Base-by-base conservation (phyloP, 2,329 filamentous ascomycete species). In the Cladophialophora bantiana region DNA sequence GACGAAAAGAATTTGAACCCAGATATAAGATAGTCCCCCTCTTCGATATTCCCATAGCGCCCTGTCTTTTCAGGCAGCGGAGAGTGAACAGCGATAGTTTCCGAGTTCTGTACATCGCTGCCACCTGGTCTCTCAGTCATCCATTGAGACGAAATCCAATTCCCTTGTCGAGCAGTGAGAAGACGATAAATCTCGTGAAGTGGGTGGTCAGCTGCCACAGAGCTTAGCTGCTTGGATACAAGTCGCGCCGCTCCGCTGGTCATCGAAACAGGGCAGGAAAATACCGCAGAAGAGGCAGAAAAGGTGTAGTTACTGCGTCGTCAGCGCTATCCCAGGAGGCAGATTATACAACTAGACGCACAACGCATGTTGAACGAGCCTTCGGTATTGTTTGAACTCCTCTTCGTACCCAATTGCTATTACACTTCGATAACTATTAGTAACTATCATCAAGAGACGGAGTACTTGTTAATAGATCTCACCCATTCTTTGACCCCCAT, bases 1-100 rank as follows among this genome's bases (percentile, higher is more conserved):
- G 65, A 67, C 3, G 61, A 67, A 77, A 90, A 89, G 85, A 88
- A 91, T 73, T 91, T 90, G 81, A 90, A 90, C 0, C 89, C 89
- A 20, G 57, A 67, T 7, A 67, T 50, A 3, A 67, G 65, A 26
- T 67, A 67, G 52, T 64, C 65, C 32, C 65, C 65, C 31, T 67
- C 61, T 55, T 83, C 82, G 64, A 91, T 83, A 5, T 76, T 78
- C 73, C 63, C 32, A 70, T 70, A 59, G 66, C 65, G 9, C 72
- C 72, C n/a, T 79, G 72, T 61, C 71, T 77, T 34, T 59, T 40
- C 61, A 3, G 56, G 53, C 10, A 62, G 32, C 3, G 65, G 65
- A 31, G 65, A 62, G 42, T 62, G 64, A 2, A 67, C 52, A 1
- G 77, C 77, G 45, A 73, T 68, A 1, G 76, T 78, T 56, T 78